These are phyloP conservation scores for Penicillium sp. DNA, from an alignment of 2,329 filamentous ascomycete species.

Conservation along the genomic window DNA sequence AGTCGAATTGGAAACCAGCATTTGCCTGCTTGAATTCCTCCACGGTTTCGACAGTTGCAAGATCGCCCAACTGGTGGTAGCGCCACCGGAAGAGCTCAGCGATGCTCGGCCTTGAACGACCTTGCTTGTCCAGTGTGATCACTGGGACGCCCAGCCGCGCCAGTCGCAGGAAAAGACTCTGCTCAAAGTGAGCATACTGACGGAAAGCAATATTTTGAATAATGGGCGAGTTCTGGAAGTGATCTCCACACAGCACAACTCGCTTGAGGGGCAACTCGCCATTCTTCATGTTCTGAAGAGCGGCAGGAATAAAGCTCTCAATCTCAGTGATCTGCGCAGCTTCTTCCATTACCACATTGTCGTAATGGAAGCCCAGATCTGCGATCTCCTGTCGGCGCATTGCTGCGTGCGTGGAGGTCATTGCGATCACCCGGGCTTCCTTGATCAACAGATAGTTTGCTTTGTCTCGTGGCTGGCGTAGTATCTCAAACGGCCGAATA, in stretches of 20 bases:
- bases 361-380: constrained; percentile 90
- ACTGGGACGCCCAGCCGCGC: constrained; percentile 90
- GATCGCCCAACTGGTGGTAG: constrained; percentile 76
- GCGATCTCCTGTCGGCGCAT: constrained; percentile 92
- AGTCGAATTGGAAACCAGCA: constrained; percentile 88
- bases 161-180: constrained; percentile 89
- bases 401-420: constrained; percentile 97
- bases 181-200: constrained; percentile 93
- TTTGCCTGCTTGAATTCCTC: constrained; percentile 80
- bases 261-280: constrained; percentile 78
- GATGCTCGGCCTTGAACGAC: constrained; percentile 82
- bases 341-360: constrained; percentile 98
- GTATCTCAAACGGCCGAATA: constrained; percentile 90
- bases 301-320: constrained; percentile 92
- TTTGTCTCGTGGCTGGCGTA: constrained; percentile 85
- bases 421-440: constrained; percentile 95
- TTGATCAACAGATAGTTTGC: constrained; percentile 94
- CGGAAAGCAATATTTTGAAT: constrained; percentile 93
- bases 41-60: constrained; percentile 70
- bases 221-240: constrained; percentile 94
- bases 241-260: constrained; percentile 90
- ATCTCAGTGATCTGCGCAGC: constrained; percentile 97
- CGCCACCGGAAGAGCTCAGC: constrained; percentile 92
- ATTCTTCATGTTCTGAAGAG: constrained; percentile 79
- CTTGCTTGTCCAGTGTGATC: constrained; percentile 89